Evolutionary conservation across 192 early-diverging fungal genomes (phyloP), one percentile per base, ranked within the genome.

Genomic region (Phycomyces blakesleeanus): DNA sequence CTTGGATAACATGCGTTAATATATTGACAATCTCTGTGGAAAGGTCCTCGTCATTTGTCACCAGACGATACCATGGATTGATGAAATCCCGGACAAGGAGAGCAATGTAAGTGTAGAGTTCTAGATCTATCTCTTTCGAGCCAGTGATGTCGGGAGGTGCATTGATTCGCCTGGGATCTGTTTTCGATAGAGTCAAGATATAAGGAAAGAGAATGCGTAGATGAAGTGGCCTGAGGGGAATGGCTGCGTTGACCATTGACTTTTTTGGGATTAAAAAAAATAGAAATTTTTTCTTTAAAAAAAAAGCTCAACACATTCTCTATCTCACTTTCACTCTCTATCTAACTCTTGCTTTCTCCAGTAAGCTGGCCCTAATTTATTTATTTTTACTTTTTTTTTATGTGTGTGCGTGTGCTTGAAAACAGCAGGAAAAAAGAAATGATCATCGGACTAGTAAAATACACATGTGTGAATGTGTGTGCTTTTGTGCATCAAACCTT

Each of bases 61-160:
- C 63, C 1, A 55, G 51, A 7, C 71, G 61, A 41, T 82, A 82
- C 81, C 81, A 82, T 0, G 76, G 72, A 49, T 77, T 68, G 51
- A 82, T 82, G 55, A 82, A 82, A 40, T 82, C 81, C 9, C 78
- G 59, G 51, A 82, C 58, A 37, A 79, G 44, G 11, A 79, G 40
- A 15, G 81, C 81, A 8, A 82, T 58, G 44, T 78, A 78, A n/a
- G 73, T 79, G 55, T 78, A 82, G 0, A 79, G 64, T 66, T 82
- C 81, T 20, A 71, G 52, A 67, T 82, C 81, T n/a, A 82, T 75
- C 24, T 70, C 71, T 22, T 78, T 67, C 51, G 81, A 68, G 42
- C 59, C 14, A 47, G 76, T 62, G 50, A 76, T 66, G 61, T 39
- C 15, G 55, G 64, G 61, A 64, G 81, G 54, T 52, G 77, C 59